Evolutionary conservation across 768 basidiomycete genomes (phyloP), one percentile per base, ranked within the genome.

Genomic region (Leucosporidium scottii): DNA sequence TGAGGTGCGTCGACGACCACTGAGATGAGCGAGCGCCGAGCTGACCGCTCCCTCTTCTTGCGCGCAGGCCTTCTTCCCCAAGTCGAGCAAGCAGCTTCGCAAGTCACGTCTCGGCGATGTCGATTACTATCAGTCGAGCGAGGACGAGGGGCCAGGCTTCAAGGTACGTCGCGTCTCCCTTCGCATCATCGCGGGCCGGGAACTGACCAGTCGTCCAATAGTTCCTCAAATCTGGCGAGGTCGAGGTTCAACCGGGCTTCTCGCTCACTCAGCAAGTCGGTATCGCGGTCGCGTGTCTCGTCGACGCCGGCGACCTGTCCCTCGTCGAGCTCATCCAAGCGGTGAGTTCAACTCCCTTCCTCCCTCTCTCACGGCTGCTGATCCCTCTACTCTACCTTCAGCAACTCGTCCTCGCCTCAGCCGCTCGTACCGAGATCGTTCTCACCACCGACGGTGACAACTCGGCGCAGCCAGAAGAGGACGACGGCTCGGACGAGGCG

Each of bases 221-320:
- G 59, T 57, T 68, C 28, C 75, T 73, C 68, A 77, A 73, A 44
- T 67, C 72, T 1, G 74, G 81, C 20, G 92, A 93, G 61, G 84
- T 94, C 34, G 82, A 84, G 67, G 85, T 94, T 69, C 89, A 89
- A 82, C 90, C 90, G 74, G 91, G 90, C 9, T 87, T 90, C 78
- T 85, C 88, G 21, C 89, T 87, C 86, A 91, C 86, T 73, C 87
- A 97, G 75, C 87, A 97, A 77, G 81, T 98, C 57, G 93, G 89
- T 4, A 90, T 97, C 72, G 86, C 86, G 4, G 83, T 96, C 67
- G 85, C 85, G 50, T 83, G 84, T 56, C 82, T 97, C 18, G 80
- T 87, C 13, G 87, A 91, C 59, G 82, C 82, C 21, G 87, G 83
- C 13, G 81, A 87, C 73, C 78, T 79, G 63, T 82, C 82, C 36